phyloP scores from a whole-genome alignment of 441 rosid genomes.

The Metrosideros polymorpha region DNA sequence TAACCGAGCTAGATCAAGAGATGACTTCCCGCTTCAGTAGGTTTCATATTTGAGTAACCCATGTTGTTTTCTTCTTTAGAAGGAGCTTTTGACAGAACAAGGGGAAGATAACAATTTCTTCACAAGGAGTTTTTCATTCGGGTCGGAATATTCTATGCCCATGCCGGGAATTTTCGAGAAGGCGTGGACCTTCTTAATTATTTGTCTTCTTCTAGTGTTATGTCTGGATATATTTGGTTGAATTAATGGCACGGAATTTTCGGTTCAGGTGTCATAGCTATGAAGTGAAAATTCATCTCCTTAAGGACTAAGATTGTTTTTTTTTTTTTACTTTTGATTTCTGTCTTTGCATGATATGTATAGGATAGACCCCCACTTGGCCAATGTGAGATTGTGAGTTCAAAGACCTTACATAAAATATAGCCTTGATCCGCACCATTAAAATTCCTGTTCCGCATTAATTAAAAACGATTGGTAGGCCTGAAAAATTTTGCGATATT shows the following conservation, averaged over 20 bases:
- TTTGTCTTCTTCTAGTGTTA: slow-evolving; percentile 29
- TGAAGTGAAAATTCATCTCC: neutral
- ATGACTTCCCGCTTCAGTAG: slow-evolving; percentile 19
- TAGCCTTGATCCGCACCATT: too few relatives aligned
- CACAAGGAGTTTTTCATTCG: slow-evolving; percentile 22
- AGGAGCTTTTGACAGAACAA: slow-evolving; percentile 22
- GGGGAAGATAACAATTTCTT: slow-evolving; percentile 20
- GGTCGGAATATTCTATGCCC: slow-evolving; percentile 43
- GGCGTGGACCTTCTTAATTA: slow-evolving; percentile 34
- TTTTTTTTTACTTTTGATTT: too few relatives aligned
- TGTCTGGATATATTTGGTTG: slow-evolving; percentile 7
- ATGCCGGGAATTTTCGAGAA: slow-evolving; percentile 36
- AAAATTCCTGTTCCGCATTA: too few relatives aligned
- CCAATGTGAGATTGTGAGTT: too few relatives aligned
- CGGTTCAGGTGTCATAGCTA: neutral
- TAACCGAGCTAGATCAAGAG: slow-evolving; percentile 27
- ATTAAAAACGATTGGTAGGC: too few relatives aligned
- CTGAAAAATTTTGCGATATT: too few relatives aligned
- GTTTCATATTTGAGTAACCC: slow-evolving; percentile 22
- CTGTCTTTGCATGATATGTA: too few relatives aligned
- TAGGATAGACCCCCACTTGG: too few relatives aligned
- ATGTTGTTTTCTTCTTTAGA: slow-evolving; percentile 14
- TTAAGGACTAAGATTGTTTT: neutral
- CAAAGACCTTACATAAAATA: too few relatives aligned
- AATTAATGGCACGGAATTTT: neutral